Conservation (phyloP, 352 stramenopile species). For the Achlya hypogyna region DNA sequence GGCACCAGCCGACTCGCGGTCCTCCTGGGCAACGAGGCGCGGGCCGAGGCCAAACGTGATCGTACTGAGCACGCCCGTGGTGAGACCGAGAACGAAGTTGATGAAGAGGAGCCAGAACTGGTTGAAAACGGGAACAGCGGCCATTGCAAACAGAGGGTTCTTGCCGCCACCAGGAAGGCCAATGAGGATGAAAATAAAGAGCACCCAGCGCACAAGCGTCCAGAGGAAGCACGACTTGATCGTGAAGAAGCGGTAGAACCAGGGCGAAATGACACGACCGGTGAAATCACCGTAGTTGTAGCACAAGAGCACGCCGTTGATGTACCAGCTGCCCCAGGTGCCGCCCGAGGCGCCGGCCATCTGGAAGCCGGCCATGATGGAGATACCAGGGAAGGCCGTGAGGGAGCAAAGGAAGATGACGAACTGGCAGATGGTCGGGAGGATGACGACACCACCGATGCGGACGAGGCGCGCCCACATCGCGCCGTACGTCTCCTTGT, state of each 20-base stretch:
- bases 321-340: conserved; percentile 34
- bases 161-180: conserved; percentile 28
- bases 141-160: conserved; percentile 9
- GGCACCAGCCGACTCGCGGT: conserved; percentile 44
- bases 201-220: conserved; percentile 34
- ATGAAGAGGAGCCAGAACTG: conserved; percentile 24
- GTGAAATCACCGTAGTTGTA: conserved; percentile 66
- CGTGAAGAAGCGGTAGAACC: conserved; percentile 48
- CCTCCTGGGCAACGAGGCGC: conserved; percentile 38
- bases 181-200: conserved; percentile 46
- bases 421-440: conserved; percentile 42
- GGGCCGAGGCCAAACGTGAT: conserved; percentile 52
- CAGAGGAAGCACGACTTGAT: conserved; percentile 37
- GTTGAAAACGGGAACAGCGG: neutral
- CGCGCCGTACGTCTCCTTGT: conserved; percentile 20
- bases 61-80: conserved; percentile 46
- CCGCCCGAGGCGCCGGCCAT: neutral
- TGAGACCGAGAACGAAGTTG: conserved; percentile 41
- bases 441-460: conserved; percentile 43
- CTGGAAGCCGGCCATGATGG: conserved; percentile 29
- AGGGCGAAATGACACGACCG: conserved; percentile 39
- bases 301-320: conserved; percentile 34
- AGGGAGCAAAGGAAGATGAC: conserved; percentile 53
- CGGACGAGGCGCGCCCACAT: conserved; percentile 33
- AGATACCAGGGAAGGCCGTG: conserved; percentile 40